Base-by-base conservation (phyloP, 225 moss, liverwort and hornwort genomes). In the Pleurozium schreberi region DNA sequence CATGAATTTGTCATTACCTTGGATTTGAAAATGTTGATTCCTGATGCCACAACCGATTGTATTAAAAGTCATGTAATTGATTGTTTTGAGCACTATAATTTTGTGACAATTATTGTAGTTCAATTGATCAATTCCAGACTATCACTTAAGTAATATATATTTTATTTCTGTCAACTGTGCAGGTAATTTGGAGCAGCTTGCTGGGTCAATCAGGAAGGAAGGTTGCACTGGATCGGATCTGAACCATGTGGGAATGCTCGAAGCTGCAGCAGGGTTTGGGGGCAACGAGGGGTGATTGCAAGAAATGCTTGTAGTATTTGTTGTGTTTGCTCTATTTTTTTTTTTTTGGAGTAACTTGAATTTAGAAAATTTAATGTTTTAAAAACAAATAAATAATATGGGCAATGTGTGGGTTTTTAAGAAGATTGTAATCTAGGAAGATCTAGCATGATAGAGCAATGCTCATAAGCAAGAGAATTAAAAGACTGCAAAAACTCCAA, bases 291-390 rank as follows among this genome's bases (percentile, higher is more conserved):
- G 59, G 4, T 80, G 80, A 59, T 80, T 80, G 80, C 59, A 80
- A 59, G 80, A 59, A 80, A 80, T 40, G 26, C 80, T 80, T 80
- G 55, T 55, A 55, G 25, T 55, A 19, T 19, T 58, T 18, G 11
- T 10, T 28, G 18, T 30, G 18, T 58, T 40, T 58, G 58, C 5
- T 42, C 4, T 16, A 28, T 53, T 26, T 17, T 19, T 18, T 18
- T 38, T 3, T 31, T 33, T 45, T 17, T 0, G 16, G 38, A 77
- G 15, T 9, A 52, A 14, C 15, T 25, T 23, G 10, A 25, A 55
- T 55, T 77, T 25, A 15, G 52, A 53, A 7, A 31, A 49, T n/a
- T n/a, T 36, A 78, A 5, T 0, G 0, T 53, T 25, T 36, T 5
- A 0, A 22, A 14, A 52, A 31, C 8, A 8, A 77, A 36, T 6